A percentile compares a stretch with the other conserved stretches of the same genome.
phyloP scores from a whole-genome alignment of 2,329 filamentous ascomycete species.

The Trichophyton benhamiae region DNA sequence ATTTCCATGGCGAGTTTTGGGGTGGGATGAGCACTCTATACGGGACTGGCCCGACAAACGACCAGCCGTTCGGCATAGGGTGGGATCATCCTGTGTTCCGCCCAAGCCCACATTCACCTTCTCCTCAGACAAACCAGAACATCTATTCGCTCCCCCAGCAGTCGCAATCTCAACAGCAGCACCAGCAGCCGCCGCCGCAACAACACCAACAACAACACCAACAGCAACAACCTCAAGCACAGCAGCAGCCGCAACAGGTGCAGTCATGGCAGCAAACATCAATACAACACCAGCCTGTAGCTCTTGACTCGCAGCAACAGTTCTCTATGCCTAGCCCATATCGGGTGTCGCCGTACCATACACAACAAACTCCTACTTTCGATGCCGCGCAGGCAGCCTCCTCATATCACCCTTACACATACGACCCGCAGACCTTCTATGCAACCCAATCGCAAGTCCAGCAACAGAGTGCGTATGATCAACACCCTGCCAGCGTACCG shows the following conservation, averaged over 20 bases:
- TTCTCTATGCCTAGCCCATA: slow-evolving; percentile 9
- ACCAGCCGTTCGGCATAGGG: slow-evolving; percentile 23
- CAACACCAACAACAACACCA: slow-evolving; percentile 12
- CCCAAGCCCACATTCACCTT: slow-evolving; percentile 19
- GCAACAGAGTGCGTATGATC: slow-evolving; percentile 1
- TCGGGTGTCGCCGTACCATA: slow-evolving; percentile 7
- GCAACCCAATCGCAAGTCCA: slow-evolving; percentile 9
- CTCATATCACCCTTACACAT: slow-evolving; percentile 23
- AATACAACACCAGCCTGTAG: slow-evolving; percentile 17
- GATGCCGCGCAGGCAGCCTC: slow-evolving; percentile 6
- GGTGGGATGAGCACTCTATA: slow-evolving; percentile 25
- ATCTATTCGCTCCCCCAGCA: slow-evolving; percentile 17
- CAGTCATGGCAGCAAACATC: slow-evolving; percentile 16
- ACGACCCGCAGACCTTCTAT: slow-evolving; percentile 23
- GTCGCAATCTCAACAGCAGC: slow-evolving; percentile 7
- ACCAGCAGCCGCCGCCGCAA: slow-evolving; percentile 9
- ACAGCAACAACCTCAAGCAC: slow-evolving; percentile 11
- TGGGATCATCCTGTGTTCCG: slow-evolving; percentile 30
- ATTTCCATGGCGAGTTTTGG: slow-evolving; percentile 29
- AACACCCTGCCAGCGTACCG: not conserved
- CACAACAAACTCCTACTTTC: slow-evolving; percentile 12
- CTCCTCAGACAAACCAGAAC: slow-evolving; percentile 16
- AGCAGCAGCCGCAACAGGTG: slow-evolving; percentile 21
- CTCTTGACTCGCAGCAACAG: slow-evolving; percentile 14
- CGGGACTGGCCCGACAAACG: slow-evolving; percentile 15